Evolutionary conservation across 495 filamentous ascomycete species (phyloP).

Genomic region (Neohortaea acidophila): DNA sequence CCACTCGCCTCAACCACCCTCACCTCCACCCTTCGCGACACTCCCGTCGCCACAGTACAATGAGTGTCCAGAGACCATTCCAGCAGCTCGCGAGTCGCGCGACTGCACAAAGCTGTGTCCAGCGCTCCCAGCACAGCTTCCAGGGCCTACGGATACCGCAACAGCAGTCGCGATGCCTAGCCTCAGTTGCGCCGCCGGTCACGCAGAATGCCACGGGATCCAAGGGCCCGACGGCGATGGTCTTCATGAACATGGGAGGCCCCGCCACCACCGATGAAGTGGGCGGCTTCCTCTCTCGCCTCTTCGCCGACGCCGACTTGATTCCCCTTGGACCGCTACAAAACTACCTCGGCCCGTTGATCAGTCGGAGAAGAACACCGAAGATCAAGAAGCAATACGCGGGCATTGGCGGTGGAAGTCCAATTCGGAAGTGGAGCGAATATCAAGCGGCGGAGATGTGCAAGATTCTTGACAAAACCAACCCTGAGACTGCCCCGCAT

Average conservation of each 20-base stretch:
- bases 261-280: constrained; percentile 82
- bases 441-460: constrained; percentile 87
- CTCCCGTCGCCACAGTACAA: not conserved
- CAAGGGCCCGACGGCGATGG: constrained; percentile 77
- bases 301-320: constrained; percentile 91
- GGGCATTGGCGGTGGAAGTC: constrained; percentile 88
- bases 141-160: constrained; percentile 31
- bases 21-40: not conserved
- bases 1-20: not conserved
- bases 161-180: constrained; percentile 21
- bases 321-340: constrained; percentile 94
- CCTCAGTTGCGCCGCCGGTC: constrained; percentile 51
- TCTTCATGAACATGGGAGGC: constrained; percentile 98
- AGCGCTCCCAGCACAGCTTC: not conserved
- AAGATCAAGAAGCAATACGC: constrained; percentile 94
- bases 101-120: constrained; percentile 12
- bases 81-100: constrained; percentile 18
- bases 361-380: constrained; percentile 72
- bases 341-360: constrained; percentile 74
- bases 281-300: constrained; percentile 72
- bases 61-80: constrained; percentile 14
- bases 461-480: constrained; percentile 79
- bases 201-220: constrained; percentile 50
- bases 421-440: constrained; percentile 96
- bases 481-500: constrained; percentile 86